Conservation (phyloP, 225 moss, liverwort and hornwort species). For the Physcomitrium patens region DNA sequence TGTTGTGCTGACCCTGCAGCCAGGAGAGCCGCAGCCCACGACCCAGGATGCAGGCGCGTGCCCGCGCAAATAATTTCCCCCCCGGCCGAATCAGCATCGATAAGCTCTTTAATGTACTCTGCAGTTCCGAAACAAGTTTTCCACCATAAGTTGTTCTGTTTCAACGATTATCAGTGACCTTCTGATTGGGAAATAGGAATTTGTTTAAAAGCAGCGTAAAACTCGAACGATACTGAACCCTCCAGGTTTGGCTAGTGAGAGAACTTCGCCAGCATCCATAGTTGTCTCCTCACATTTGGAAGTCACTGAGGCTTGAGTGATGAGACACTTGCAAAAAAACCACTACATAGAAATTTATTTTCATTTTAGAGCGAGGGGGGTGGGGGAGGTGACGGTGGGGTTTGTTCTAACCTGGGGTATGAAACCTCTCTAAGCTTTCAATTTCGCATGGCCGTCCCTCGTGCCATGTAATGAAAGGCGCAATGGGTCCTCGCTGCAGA, state of each 20-base stretch:
- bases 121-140: conserved; percentile 29
- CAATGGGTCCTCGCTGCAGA: conserved; percentile 69
- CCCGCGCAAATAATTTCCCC: conserved; percentile 51
- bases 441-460: conserved; percentile 51
- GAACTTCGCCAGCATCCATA: not conserved
- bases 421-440: conserved; percentile 61
- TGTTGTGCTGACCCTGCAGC: conserved; percentile 71
- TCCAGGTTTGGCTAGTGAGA: not conserved
- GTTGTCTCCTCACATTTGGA: not conserved
- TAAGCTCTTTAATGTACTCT: conserved; percentile 76
- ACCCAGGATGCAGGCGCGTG: conserved; percentile 64
- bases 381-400: not conserved
- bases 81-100: conserved; percentile 62
- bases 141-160: not conserved
- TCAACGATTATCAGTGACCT: not conserved
- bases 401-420: conserved; percentile 50
- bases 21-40: conserved; percentile 73
- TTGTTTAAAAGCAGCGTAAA: too few relatives aligned
- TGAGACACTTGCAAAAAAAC: not conserved
- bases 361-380: not conserved
- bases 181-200: not conserved
- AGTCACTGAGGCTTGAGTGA: not conserved
- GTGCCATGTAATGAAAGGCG: conserved; percentile 69
- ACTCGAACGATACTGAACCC: not conserved
- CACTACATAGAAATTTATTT: not conserved